phyloP scores from a whole-genome alignment of 73 alveolate genomes.

The Chromera velia region DNA sequence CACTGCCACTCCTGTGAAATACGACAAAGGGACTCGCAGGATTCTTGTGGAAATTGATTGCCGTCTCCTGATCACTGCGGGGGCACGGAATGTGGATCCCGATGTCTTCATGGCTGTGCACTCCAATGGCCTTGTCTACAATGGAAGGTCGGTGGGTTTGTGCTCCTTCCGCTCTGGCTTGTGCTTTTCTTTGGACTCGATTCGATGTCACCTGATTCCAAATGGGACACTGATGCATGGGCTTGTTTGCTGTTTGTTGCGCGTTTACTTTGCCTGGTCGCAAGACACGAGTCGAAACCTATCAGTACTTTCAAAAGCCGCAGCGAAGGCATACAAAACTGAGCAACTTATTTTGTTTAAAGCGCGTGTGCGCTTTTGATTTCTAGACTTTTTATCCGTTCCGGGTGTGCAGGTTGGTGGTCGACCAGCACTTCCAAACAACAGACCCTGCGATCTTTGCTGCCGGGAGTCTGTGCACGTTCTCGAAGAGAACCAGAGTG shows the following conservation, averaged over 20 bases:
- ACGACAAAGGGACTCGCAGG: too few species aligned
- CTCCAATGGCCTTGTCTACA: slow-evolving; percentile 86
- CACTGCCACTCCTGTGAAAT: too few species aligned
- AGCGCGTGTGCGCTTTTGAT: too few species aligned
- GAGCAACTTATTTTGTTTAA: too few species aligned
- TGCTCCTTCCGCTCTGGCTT: not conserved
- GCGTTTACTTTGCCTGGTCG: too few species aligned
- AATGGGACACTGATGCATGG: not conserved
- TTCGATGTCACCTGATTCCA: too few species aligned
- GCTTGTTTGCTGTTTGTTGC: not conserved
- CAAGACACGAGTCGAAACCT: too few species aligned
- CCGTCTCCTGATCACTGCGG: slow-evolving; percentile 82
- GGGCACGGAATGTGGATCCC: slow-evolving; percentile 85
- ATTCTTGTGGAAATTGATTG: too few species aligned
- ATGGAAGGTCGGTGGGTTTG: slow-evolving; percentile 48
- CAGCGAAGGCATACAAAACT: too few species aligned
- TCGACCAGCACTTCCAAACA: slow-evolving; percentile 80
- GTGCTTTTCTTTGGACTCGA: too few species aligned
- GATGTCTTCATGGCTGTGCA: slow-evolving; percentile 86
- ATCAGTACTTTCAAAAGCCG: too few species aligned
- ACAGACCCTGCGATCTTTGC: slow-evolving; percentile 88
- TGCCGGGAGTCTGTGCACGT: slow-evolving; percentile 76
- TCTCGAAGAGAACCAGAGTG: slow-evolving; percentile 75
- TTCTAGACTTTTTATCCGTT: not conserved
- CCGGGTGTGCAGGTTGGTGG: slow-evolving; percentile 53